Evolutionary conservation across 2,329 filamentous ascomycete genomes (phyloP).

Genomic region (Colletotrichum australisinense): DNA sequence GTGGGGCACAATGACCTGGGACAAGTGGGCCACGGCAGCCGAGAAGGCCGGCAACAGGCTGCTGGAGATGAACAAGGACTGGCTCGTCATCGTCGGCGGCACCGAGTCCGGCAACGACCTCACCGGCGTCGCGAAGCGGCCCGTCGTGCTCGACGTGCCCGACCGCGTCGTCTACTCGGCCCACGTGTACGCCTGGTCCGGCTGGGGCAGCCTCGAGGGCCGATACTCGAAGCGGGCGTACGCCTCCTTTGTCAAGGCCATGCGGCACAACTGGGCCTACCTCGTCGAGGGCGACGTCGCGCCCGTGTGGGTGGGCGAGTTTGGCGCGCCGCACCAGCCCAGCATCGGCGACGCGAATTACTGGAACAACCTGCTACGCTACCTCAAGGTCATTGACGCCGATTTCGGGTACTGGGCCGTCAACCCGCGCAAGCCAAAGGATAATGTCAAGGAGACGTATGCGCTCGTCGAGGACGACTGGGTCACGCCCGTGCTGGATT

Average conservation of each 20-base stretch:
- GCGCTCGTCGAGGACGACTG: slow-evolving; percentile 72
- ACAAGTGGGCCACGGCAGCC: slow-evolving; percentile 71
- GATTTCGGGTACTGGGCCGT: slow-evolving; percentile 79
- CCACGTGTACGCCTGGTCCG: slow-evolving; percentile 77
- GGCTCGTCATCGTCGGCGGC: slow-evolving; percentile 76
- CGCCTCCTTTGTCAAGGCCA: slow-evolving; percentile 69
- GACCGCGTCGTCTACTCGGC: slow-evolving; percentile 73
- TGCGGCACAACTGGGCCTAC: slow-evolving; percentile 75
- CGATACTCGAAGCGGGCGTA: slow-evolving; percentile 72
- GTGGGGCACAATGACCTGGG: slow-evolving; percentile 77
- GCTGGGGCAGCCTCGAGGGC: slow-evolving; percentile 72
- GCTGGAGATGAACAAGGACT: slow-evolving; percentile 68
- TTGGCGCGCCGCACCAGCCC: slow-evolving; percentile 67
- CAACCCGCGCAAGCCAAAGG: slow-evolving; percentile 72
- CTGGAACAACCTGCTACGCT: slow-evolving; percentile 72
- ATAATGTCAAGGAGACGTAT: slow-evolving; percentile 69
- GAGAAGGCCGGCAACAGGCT: slow-evolving; percentile 72
- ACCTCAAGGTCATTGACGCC: slow-evolving; percentile 67
- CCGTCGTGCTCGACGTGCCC: slow-evolving; percentile 66
- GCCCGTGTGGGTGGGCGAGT: slow-evolving; percentile 77
- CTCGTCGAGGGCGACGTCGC: slow-evolving; percentile 65
- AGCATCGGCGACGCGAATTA: slow-evolving; percentile 70
- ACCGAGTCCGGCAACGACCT: slow-evolving; percentile 76
- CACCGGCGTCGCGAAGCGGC: slow-evolving; percentile 63
- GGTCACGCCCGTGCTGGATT: slow-evolving; percentile 71